phyloP scores from a whole-genome alignment of 2,329 filamentous ascomycete species.

The Sordariomycetes sp. region DNA sequence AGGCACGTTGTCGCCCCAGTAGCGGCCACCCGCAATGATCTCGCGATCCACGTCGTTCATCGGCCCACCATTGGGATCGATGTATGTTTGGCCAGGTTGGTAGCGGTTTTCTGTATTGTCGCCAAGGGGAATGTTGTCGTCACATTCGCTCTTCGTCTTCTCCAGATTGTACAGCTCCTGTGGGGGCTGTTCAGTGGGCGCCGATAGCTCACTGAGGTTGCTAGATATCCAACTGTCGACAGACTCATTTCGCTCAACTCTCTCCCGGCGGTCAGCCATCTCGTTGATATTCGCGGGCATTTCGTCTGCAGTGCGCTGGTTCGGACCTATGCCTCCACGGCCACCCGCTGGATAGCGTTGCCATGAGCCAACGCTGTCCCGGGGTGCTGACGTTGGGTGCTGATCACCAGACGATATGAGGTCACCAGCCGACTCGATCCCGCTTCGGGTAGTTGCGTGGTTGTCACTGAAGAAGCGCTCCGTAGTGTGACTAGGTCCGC shows the following conservation, averaged over 20 bases:
- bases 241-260: constrained; percentile 35
- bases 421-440: constrained; percentile 29
- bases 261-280: constrained; percentile 27
- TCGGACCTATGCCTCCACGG: constrained; percentile 37
- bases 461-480: constrained; percentile 29
- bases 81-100: constrained; percentile 41
- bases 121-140: constrained; percentile 34
- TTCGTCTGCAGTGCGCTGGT: constrained; percentile 31
- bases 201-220: constrained; percentile 17
- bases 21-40: constrained; percentile 36
- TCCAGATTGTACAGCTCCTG: constrained; percentile 11
- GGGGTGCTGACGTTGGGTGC: constrained; percentile 13
- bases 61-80: constrained; percentile 26
- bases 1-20: constrained; percentile 42
- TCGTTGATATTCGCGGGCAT: constrained; percentile 38
- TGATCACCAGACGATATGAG: constrained; percentile 17
- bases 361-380: constrained; percentile 33
- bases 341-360: constrained; percentile 26
- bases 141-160: constrained; percentile 16
- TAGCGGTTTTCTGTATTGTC: constrained; percentile 40
- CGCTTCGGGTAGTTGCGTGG: constrained; percentile 9
- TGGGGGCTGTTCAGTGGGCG: constrained; percentile 12
- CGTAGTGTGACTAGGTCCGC: constrained; percentile 22
- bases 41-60: constrained; percentile 37
- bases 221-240: constrained; percentile 42